Percentiles rank a stretch among this genome's conserved stretches.
Evolutionary conservation across 192 early-diverging fungal genomes (phyloP).

Genomic region (Backusella morwellensis): DNA sequence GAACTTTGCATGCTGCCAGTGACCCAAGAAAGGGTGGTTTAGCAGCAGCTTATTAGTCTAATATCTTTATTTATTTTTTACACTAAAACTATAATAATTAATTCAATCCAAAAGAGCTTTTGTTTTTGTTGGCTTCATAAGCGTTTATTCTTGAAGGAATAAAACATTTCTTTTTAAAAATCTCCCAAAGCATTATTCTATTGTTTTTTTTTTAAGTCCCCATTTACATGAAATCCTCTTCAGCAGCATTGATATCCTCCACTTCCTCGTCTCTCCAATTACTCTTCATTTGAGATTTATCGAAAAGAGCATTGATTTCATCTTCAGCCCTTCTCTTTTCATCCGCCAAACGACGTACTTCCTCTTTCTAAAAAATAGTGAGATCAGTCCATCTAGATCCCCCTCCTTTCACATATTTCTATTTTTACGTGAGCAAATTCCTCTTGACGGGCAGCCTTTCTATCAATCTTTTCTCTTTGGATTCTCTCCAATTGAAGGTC

Average conservation of each 20-base stretch:
- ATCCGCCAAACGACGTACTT: conserved; percentile 37
- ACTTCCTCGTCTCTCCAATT: conserved; percentile 50
- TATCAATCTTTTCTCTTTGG: conserved; percentile 49
- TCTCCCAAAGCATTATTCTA: not conserved
- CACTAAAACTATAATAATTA: not conserved
- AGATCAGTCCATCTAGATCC: not conserved
- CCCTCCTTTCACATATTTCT: too few relatives aligned
- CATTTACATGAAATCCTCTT: conserved; percentile 69
- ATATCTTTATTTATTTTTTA: not conserved
- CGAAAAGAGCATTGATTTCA: conserved; percentile 52
- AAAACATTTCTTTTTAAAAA: not conserved
- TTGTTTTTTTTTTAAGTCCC: not conserved
- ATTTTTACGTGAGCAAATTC: conserved; percentile 34
- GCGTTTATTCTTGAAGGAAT: too few relatives aligned
- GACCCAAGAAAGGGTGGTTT: conserved; percentile 31
- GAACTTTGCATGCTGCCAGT: conserved; percentile 22
- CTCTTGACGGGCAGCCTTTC: conserved; percentile 26
- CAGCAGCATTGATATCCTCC: conserved; percentile 49
- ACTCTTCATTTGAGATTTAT: conserved; percentile 49
- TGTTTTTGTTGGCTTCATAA: too few relatives aligned
- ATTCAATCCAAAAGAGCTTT: not conserved
- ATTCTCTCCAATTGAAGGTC: conserved; percentile 79
- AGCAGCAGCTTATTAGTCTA: conserved; percentile 29
- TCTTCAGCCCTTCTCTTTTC: conserved; percentile 44
- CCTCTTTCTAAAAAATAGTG: conserved; percentile 32